A percentile compares a stretch with the other conserved stretches of the same genome.
phyloP scores from a whole-genome alignment of 805 yeast genomes.

The Sporopachydermia lactativora region DNA sequence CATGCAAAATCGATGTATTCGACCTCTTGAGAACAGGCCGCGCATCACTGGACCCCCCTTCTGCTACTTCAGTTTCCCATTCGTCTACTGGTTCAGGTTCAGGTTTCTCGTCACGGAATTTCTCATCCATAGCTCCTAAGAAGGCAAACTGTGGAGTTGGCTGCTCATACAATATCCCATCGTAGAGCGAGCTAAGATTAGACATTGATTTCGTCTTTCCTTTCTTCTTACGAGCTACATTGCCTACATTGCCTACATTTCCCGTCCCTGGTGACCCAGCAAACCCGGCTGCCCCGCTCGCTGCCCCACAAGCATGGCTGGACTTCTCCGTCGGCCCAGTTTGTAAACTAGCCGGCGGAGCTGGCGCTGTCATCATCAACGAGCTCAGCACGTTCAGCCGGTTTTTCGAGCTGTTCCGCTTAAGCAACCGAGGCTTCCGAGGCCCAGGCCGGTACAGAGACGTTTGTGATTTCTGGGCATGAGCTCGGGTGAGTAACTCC shows the following conservation, averaged over 20 bases:
- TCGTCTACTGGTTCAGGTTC: neutral
- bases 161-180: constrained; percentile 1
- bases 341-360: neutral
- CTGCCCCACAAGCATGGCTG: neutral
- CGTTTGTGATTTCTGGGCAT: neutral
- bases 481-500: neutral
- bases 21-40: neutral
- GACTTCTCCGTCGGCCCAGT: neutral
- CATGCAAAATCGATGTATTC: neutral
- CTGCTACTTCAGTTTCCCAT: too few relatives aligned
- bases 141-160: neutral
- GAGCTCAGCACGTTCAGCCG: constrained; percentile 1
- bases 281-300: neutral
- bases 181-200: neutral
- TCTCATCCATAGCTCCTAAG: neutral
- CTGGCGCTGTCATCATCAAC: neutral
- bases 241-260: neutral
- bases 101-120: neutral
- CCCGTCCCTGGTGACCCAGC: neutral
- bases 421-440: neutral
- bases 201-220: neutral
- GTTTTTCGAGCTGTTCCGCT: neutral
- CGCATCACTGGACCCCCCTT: neutral
- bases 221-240: neutral
- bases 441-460: neutral